Base-by-base conservation (phyloP, 2,329 filamentous ascomycete genomes). In the Xylaria sp. region DNA sequence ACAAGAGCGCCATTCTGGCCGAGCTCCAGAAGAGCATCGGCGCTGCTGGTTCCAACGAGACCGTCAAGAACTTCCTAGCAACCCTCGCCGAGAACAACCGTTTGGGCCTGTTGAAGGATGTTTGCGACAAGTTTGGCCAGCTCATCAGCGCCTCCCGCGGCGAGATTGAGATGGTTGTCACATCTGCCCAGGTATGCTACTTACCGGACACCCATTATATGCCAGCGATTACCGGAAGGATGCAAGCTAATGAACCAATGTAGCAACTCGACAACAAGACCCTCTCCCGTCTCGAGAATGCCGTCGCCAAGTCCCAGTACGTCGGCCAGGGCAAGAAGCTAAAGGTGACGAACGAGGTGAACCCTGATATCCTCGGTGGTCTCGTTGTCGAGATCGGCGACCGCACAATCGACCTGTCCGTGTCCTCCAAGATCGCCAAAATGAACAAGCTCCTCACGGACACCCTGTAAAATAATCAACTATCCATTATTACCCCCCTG, bases 401-500 rank as follows among this genome's bases (percentile, higher is more conserved):
- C 88, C 92, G 95, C 80, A 98, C 95, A 81, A 97, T 99, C 80
- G 96, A 99, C 84, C 91, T 97, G 76, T 96, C 92, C 83, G 94
- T 99, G 79, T 95, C 95, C 58, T 87, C 92, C 81, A 97, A 95
- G 89, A 91, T 99, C 83, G 89, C 93, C 82, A 97, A 94, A 90
- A 93, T 99, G 89, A 99, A 99, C 93, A 99, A 98, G 91, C 91
- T 97, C 81, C 92, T 99, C 80, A 94, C 89, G 76, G 96, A 99
- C 85, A 88, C 91, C 83, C 87, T 99, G 92, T 99, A 97, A 93
- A 94, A 75, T 66, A 77, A 78, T 75, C 75, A 46, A 63, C 23
- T 13, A 63, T 65, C 45, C 57, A 50, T 52, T 48, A 55, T 64
- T 62, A n/a, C n/a, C 32, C 45, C 32, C 73, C 67, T 68, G 72